Evolutionary conservation across 208 protist genomes (phyloP), one percentile per base, ranked within the genome.

Genomic region (Porcisia hertigi): DNA sequence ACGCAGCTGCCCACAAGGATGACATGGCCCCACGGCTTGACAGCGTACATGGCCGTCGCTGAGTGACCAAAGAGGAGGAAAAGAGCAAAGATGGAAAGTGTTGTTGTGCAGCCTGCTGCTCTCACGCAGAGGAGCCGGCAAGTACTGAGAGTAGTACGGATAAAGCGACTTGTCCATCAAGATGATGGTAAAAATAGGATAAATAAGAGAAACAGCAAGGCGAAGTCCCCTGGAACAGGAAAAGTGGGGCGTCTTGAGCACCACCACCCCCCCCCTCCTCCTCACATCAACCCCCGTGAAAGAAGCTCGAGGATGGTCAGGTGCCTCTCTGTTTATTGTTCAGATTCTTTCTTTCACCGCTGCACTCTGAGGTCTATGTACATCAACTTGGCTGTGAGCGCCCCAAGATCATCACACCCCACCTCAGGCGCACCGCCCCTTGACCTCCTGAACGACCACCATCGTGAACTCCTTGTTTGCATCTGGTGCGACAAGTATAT

Each of bases 21-120:
- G n/a, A 91, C 89, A 64, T 93, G 80, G 23, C 90, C 92, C 90
- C 92, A 96, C 76, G 92, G 90, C 62, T 96, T 96, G n/a, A 96
- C 83, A 18, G 92, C 89, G 76, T 96, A 96, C 92, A 96, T 96
- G 18, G 6, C 39, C 75, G 53, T 52, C 3, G 58, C 60, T 76
- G 54, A n/a, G 41, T 18, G 30, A 55, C 23, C 47, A 70, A 63
- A 18, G 69, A n/a, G 47, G 69, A 76, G 55, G 54, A 36, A 58
- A 63, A 78, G 63, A 73, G 81, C 45, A 71, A 55, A 76, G 18
- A 54, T 43, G 62, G 69, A 45, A 34, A 58, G 25, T 64, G 63
- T 41, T 36, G 25, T 45, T 18, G n/a, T 36, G 39, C 55, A 30
- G 54, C 67, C 1, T n/a, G 9, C 7, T 67, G 20, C 2, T 49